Evolutionary conservation across 2,329 filamentous ascomycete species (phyloP).

Genomic region (Colletotrichum sp.): DNA sequence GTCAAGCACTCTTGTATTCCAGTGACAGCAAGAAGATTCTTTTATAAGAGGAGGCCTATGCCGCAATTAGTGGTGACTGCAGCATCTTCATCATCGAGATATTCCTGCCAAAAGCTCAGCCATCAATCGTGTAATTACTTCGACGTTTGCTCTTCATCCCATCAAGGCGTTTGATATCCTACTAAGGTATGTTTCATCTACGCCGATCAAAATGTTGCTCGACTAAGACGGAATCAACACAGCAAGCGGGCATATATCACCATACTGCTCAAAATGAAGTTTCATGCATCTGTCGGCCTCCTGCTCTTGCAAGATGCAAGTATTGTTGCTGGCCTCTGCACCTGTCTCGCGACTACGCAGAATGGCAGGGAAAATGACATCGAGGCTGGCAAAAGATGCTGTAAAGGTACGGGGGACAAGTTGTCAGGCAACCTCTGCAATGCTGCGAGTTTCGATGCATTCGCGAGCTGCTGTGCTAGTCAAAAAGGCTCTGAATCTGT

Average conservation of each 20-base stretch:
- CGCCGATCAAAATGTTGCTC: fast-evolving
- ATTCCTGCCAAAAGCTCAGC: not conserved
- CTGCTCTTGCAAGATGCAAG: not conserved
- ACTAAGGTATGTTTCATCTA: not conserved
- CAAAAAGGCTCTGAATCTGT: not conserved
- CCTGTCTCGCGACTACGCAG: not conserved
- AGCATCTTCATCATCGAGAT: not conserved
- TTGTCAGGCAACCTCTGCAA: not conserved
- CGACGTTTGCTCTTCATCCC: not conserved
- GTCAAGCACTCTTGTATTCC: not conserved
- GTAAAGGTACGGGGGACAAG: not conserved
- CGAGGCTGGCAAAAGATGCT: not conserved
- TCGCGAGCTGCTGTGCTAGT: not conserved
- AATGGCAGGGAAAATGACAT: not conserved
- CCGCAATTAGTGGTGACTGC: not conserved
- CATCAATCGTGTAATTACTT: not conserved
- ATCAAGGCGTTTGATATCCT: not conserved
- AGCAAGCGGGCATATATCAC: not conserved
- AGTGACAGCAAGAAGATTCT: not conserved
- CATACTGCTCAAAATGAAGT: not conserved
- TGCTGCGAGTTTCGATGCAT: not conserved
- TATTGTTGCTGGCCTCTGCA: not conserved
- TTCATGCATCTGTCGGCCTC: not conserved
- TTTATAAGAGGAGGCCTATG: not conserved
- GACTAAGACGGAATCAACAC: not conserved